These are phyloP conservation scores for Rhizophlyctis rosea DNA, from an alignment of 192 early-diverging fungal genomes.

Conservation along the genomic window DNA sequence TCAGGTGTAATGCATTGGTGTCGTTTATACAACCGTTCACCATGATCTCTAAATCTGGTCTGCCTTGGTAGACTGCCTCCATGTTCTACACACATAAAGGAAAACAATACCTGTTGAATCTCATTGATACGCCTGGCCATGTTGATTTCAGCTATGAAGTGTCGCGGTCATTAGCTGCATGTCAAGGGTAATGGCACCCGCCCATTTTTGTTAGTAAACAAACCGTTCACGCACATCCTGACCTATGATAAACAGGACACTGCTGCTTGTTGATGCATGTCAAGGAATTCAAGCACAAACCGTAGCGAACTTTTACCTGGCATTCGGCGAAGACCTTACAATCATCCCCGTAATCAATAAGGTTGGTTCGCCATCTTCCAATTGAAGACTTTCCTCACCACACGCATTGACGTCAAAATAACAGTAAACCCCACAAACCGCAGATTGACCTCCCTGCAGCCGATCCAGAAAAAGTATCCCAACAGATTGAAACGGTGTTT, in stretches of 20 bases:
- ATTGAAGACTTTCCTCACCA: neutral
- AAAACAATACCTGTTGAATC: constrained; percentile 81
- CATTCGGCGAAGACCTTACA: constrained; percentile 79
- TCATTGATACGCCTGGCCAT: constrained; percentile 91
- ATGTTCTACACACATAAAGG: constrained; percentile 88
- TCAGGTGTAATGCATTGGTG: constrained; percentile 45
- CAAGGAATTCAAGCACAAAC: constrained; percentile 99
- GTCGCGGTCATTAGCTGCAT: constrained; percentile 86
- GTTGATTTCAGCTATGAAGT: constrained; percentile 98
- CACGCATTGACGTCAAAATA: no score
- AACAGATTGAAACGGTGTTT: constrained; percentile 84
- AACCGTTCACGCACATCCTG: neutral
- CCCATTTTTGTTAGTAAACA: no score
- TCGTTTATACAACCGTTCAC: no score
- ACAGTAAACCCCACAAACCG: neutral
- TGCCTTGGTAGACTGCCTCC: constrained; percentile 59
- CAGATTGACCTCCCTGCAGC: constrained; percentile 88
- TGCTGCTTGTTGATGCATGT: constrained; percentile 88
- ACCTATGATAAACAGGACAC: constrained; percentile 40
- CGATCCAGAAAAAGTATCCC: constrained; percentile 69
- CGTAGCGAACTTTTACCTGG: constrained; percentile 94
- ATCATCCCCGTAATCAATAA: constrained; percentile 94
- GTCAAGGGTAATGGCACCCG: constrained; percentile 64
- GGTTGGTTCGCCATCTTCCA: neutral
- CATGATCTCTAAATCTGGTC: no score